Conservation (phyloP, 176 grass and related monocot species). For the Microstegium vimineum region DNA sequence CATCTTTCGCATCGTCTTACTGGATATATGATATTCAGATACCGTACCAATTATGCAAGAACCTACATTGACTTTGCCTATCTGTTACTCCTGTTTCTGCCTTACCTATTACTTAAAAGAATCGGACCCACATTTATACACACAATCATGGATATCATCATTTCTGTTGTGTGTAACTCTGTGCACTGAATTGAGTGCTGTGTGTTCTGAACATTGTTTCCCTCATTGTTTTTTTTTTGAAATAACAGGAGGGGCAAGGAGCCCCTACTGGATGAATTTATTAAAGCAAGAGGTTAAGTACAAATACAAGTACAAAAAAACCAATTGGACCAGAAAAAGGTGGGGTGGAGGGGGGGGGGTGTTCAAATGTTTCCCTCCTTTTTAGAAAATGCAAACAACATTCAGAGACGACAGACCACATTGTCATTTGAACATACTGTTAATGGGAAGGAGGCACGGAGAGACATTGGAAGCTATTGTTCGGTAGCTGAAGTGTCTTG, state of each 20-base stretch:
- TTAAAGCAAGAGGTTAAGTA: no score
- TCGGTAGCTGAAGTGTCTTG: conserved; percentile 75
- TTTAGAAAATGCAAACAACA: not conserved
- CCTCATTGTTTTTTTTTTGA: no score
- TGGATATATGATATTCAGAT: not conserved
- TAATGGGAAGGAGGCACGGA: conserved; percentile 63
- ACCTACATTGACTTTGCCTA: not conserved
- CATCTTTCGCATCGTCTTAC: not conserved
- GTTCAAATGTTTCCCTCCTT: not conserved
- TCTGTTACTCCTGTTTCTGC: not conserved
- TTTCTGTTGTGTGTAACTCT: not conserved
- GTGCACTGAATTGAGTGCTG: not conserved
- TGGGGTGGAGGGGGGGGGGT: no score
- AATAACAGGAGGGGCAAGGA: no score
- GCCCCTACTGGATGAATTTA: no score
- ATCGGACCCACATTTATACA: not conserved
- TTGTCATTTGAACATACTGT: not conserved
- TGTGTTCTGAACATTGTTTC: no score
- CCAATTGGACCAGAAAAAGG: no score
- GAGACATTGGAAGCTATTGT: conserved; percentile 76
- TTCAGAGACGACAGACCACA: not conserved
- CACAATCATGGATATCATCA: not conserved
- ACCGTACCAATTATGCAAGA: not conserved
- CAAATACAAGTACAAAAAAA: no score
- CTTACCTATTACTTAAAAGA: not conserved